A percentile compares a stretch with the other conserved stretches of the same genome.
Conservation (phyloP, 179 eudicot species). For the Pouteria campechiana region DNA sequence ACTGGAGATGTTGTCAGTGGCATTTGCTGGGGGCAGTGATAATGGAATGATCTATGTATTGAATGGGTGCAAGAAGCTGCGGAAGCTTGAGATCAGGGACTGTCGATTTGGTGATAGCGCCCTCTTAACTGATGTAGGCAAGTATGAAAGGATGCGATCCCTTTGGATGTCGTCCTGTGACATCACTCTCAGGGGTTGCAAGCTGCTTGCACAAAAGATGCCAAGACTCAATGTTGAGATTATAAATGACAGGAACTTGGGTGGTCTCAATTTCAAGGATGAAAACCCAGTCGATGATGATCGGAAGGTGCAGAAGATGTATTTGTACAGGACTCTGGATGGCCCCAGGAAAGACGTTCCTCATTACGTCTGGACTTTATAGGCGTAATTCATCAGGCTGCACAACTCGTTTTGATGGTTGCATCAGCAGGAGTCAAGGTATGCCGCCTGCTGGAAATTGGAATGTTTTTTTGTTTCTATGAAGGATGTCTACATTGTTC, state of each 20-base stretch:
- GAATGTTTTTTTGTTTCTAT: too few relatives aligned
- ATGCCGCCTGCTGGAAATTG: too few relatives aligned
- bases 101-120: constrained; percentile 70
- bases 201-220: constrained; percentile 58
- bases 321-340: constrained; percentile 57
- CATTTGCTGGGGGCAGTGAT: constrained; percentile 76
- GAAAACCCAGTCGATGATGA: constrained; percentile 25
- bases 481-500: too few relatives aligned
- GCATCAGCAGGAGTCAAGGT: constrained; percentile 2
- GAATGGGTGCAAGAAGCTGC: constrained; percentile 69
- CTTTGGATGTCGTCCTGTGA: constrained; percentile 97
- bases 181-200: constrained; percentile 71
- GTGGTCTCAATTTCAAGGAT: constrained; percentile 16
- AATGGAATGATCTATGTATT: constrained; percentile 63
- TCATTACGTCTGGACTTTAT: constrained; percentile 55
- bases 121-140: constrained; percentile 54
- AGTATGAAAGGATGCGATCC: constrained; percentile 91
- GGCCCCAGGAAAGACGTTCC: constrained; percentile 74
- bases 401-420: too few relatives aligned
- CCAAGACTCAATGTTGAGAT: constrained; percentile 73
- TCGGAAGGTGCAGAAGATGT: constrained; percentile 62
- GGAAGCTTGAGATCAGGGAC: constrained; percentile 72
- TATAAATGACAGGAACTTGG: constrained; percentile 62
- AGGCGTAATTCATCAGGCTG: too few relatives aligned
- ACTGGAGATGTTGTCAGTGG: constrained; percentile 77